Conservation (phyloP, 2,329 filamentous ascomycete genomes). For the Apiospora marii region DNA sequence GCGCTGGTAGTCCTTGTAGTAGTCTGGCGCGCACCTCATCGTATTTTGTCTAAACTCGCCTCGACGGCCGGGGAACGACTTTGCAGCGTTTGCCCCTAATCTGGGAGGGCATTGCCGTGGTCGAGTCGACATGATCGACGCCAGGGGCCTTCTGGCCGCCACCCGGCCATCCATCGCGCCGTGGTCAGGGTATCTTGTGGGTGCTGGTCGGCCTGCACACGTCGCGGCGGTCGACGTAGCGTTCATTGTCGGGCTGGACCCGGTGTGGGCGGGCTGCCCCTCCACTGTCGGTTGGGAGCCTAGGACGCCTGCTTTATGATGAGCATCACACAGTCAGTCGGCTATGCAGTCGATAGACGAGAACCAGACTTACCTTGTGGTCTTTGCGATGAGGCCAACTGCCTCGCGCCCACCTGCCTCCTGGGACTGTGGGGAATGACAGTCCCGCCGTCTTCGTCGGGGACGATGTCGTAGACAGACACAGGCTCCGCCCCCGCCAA, state of each 20-base stretch:
- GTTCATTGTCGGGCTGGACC: constrained; percentile 3
- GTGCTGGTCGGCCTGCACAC: background rate
- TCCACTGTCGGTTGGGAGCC: background rate
- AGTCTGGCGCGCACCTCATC: background rate
- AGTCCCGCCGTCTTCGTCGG: background rate
- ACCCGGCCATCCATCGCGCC: constrained; percentile 4
- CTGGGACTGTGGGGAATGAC: too few species aligned
- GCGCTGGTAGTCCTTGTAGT: background rate
- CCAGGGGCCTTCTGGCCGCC: constrained; percentile 2
- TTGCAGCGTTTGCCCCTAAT: background rate
- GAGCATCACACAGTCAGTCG: background rate
- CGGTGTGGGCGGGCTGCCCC: background rate
- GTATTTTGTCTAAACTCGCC: background rate
- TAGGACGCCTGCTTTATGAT: background rate
- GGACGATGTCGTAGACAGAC: too few species aligned
- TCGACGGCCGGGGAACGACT: background rate
- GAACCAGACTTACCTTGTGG: background rate
- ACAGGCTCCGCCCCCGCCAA: too few species aligned
- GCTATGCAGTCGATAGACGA: background rate
- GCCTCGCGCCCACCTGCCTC: background rate
- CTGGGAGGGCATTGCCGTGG: background rate
- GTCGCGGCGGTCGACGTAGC: background rate
- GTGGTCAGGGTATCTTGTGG: background rate
- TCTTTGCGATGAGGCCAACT: background rate
- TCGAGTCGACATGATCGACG: background rate